phyloP scores from a whole-genome alignment of 2,329 filamentous ascomycete genomes.

The Alternaria viburni region DNA sequence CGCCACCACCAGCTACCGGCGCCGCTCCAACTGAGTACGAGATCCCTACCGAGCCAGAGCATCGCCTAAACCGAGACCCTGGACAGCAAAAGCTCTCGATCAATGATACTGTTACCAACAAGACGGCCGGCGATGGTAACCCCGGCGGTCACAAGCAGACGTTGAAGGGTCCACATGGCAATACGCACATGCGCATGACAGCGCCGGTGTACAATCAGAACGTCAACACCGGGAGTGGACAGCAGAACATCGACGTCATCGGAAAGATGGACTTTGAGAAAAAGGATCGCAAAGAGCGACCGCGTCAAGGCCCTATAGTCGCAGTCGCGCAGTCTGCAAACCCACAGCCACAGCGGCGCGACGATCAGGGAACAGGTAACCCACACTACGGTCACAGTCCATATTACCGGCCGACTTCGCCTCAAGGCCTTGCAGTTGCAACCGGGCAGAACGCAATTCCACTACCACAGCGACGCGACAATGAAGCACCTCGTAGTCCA shows the following conservation, averaged over 20 bases:
- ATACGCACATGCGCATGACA: background rate
- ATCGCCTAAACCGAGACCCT: background rate
- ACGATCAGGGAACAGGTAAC: background rate
- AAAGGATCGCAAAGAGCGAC: background rate
- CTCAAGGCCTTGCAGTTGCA: background rate
- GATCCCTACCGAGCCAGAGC: background rate
- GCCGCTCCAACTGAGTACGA: background rate
- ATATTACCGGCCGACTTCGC: background rate
- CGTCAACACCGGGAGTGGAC: background rate
- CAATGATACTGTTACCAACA: background rate
- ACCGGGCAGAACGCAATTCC: background rate
- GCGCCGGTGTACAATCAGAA: background rate
- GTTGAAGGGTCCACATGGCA: background rate
- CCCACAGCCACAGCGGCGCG: background rate
- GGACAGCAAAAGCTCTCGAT: background rate
- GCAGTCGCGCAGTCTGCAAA: background rate
- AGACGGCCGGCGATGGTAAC: background rate
- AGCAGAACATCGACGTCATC: background rate
- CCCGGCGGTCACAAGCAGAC: background rate
- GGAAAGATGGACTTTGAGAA: background rate
- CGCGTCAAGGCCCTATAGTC: background rate
- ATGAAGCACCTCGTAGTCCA: background rate
- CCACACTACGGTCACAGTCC: background rate
- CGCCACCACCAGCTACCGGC: background rate
- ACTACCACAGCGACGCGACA: background rate